Base-by-base conservation (phyloP, 768 basidiomycete genomes). In the Paxillus ammoniavirescens region DNA sequence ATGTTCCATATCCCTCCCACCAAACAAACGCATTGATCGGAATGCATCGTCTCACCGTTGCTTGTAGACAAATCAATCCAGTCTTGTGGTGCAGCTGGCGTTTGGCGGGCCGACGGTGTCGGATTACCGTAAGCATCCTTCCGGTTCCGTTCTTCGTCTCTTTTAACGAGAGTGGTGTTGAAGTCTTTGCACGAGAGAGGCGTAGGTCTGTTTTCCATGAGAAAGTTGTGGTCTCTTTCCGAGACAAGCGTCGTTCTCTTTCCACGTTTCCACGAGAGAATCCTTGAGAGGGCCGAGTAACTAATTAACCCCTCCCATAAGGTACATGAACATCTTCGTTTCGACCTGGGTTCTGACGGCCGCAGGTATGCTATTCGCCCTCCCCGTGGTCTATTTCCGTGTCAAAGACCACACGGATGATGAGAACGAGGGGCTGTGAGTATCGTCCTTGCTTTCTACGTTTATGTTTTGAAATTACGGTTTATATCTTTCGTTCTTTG, bases 321-420 rank as follows among this genome's bases (percentile, higher is more conserved):
- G 73, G 18, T 90, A 77, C 67, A 85, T 88, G 84, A 86, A 83
- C 64, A 78, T 91, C 35, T 88, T 91, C 62, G 54, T 83, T 51
- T 87, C 86, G 6, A 89, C 88, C 1, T 91, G 88, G 89, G 74
- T 68, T 2, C 72, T 91, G 17, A 78, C 86, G 31, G 79, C 81
- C 30, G 82, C 75, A 0, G 88, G 88, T 1, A 78, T 89, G 47
- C 47, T 86, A 45, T 86, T 82, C 55, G 81, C 85, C 4, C 61
- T 89, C 8, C 89, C 87, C 12, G 89, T 91, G 88, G 81, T 91
- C 23, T 75, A 86, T 61, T 72, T 78, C 52, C 85, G 89, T 13
- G 85, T 90, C 46, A 81, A 74, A 52, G 77, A 90, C 36, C 77
- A 72, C 51, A 79, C 80, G 0, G 79, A 81, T 1, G 40, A 73